Percentiles rank a stretch among this genome's conserved stretches.
phyloP scores from a whole-genome alignment of 768 basidiomycete species.

The Amanita rimosa region DNA sequence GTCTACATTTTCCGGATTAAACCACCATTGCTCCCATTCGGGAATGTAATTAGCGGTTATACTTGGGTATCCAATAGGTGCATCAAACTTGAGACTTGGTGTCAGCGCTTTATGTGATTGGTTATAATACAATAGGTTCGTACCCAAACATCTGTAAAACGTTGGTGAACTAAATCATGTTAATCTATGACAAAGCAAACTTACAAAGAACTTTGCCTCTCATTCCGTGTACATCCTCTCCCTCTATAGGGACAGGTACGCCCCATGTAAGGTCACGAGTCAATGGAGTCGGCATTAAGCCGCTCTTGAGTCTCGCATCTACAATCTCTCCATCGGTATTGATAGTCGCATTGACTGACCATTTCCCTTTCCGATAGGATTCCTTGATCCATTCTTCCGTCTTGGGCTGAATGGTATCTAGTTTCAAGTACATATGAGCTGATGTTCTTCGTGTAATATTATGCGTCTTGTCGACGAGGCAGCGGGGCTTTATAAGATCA shows the following conservation, averaged over 20 bases:
- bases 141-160: constrained; percentile 80
- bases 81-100: constrained; percentile 65
- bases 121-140: constrained; percentile 17
- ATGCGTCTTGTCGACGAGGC: constrained; percentile 77
- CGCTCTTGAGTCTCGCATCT: constrained; percentile 78
- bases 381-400: constrained; percentile 83
- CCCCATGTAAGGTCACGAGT: constrained; percentile 96
- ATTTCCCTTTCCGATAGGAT: constrained; percentile 74
- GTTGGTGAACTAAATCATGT: neutral
- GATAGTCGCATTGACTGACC: constrained; percentile 89
- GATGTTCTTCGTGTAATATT: constrained; percentile 65
- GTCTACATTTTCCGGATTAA: constrained; percentile 77
- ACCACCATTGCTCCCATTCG: constrained; percentile 98
- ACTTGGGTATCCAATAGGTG: constrained; percentile 92
- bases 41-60: constrained; percentile 93
- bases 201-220: constrained; percentile 89
- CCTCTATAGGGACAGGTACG: constrained; percentile 78
- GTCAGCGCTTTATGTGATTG: constrained; percentile 8
- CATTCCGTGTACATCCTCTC: constrained; percentile 76
- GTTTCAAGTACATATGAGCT: constrained; percentile 84
- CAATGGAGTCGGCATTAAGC: constrained; percentile 80
- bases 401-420: constrained; percentile 72
- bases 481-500: constrained; percentile 91
- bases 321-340: constrained; percentile 82
- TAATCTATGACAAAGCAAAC: constrained; percentile 19